Conservation (phyloP, 495 filamentous ascomycete genomes). For the Collariella sp. region DNA sequence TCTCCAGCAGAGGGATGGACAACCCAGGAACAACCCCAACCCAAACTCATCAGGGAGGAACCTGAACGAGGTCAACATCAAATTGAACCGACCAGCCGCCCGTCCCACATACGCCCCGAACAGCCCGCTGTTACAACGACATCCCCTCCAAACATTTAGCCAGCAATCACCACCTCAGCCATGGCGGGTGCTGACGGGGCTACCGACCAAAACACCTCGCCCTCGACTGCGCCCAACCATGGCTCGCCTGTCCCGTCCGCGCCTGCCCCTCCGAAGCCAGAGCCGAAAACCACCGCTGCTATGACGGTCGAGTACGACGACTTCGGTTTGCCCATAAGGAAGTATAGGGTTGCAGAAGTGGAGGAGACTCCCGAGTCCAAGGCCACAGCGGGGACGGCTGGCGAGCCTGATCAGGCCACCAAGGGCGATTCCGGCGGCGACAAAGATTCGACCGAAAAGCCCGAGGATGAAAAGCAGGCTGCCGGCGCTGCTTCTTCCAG, state of each 20-base stretch:
- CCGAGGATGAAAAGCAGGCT: neutral
- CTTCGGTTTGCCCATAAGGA: constrained; percentile 47
- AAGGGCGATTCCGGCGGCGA: neutral
- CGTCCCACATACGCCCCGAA: neutral
- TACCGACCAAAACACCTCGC: constrained; percentile 12
- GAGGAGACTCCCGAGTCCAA: neutral
- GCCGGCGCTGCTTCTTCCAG: neutral
- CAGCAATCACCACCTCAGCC: constrained; percentile 1
- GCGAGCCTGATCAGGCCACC: neutral
- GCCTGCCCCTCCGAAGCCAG: neutral
- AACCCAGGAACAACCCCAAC: neutral
- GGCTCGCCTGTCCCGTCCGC: constrained; percentile 2
- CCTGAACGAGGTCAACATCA: neutral
- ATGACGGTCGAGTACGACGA: constrained; percentile 44
- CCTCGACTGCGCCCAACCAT: constrained; percentile 4
- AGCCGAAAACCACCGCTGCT: constrained; percentile 1
- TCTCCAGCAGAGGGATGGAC: too few species aligned
- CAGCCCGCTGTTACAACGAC: neutral
- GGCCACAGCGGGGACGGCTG: neutral
- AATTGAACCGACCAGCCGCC: neutral
- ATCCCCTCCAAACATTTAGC: neutral
- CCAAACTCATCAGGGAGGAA: neutral
- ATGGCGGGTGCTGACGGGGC: constrained; percentile 20
- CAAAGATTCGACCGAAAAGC: neutral
- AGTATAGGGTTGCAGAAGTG: constrained; percentile 16